Evolutionary conservation across 164 flowering plant species (phyloP).

Genomic region (Aristolochia californica): DNA sequence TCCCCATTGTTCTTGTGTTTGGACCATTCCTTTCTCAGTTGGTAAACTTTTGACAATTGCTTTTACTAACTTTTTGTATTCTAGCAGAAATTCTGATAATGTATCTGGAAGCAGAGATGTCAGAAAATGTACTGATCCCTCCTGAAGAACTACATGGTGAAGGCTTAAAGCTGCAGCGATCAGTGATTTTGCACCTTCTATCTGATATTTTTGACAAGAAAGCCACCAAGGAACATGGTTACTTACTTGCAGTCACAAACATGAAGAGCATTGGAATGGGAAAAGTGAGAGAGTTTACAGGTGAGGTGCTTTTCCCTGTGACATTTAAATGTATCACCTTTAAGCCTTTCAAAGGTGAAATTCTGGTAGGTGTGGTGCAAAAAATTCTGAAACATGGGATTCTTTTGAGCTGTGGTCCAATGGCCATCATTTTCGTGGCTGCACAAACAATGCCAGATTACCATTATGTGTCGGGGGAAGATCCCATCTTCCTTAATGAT

Average conservation of each 20-base stretch:
- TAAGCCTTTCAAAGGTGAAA: slow-evolving; percentile 60
- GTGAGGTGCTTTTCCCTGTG: slow-evolving; percentile 72
- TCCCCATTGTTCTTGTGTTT: too few species aligned
- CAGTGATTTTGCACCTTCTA: slow-evolving; percentile 41
- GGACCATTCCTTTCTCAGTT: too few species aligned
- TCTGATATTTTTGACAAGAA: slow-evolving; percentile 44
- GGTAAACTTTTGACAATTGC: too few species aligned
- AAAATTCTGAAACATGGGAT: slow-evolving; percentile 60
- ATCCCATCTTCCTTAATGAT: slow-evolving; percentile 45
- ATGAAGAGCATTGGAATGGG: slow-evolving; percentile 55
- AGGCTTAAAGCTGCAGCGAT: slow-evolving; percentile 36
- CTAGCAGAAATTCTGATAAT: slow-evolving; percentile 4
- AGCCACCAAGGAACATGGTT: slow-evolving; percentile 61
- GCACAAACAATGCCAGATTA: slow-evolving; percentile 50
- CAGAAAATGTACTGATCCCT: slow-evolving; percentile 17
- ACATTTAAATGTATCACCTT: slow-evolving; percentile 52
- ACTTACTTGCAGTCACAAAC: slow-evolving; percentile 44
- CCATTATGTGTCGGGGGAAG: slow-evolving; percentile 48
- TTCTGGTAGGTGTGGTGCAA: slow-evolving; percentile 48
- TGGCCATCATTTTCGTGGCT: slow-evolving; percentile 47
- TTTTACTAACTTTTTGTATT: neutral
- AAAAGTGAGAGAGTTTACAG: slow-evolving; percentile 37
- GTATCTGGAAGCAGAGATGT: slow-evolving; percentile 19
- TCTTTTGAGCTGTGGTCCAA: slow-evolving; percentile 62
- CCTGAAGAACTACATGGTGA: slow-evolving; percentile 15